Evolutionary conservation across 2,329 filamentous ascomycete species (phyloP), one percentile per base, ranked within the genome.

Genomic region (Aspergillus fumigatus): DNA sequence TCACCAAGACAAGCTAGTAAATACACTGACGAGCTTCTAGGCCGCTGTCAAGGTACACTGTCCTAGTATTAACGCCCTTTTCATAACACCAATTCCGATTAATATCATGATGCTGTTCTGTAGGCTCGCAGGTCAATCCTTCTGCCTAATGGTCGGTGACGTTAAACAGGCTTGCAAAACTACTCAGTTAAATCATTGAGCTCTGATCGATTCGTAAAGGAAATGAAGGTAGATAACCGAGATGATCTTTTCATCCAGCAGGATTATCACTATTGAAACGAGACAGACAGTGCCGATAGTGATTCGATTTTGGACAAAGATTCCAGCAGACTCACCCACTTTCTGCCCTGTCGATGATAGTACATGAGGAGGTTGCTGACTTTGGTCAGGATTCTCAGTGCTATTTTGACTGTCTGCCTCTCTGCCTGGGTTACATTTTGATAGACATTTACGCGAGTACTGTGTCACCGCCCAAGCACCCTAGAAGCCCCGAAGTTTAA

Each of bases 401-500:
- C 32, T 38, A 38, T 38, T 38, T 14, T 38, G 32, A 14, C 14
- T 17, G 32, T 38, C 32, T 38, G 14, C 32, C 32, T 35, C 14
- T 35, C 11, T 35, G 6, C 32, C 5, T 38, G 32, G 32, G 14
- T 38, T 38, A 35, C 11, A 17, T 35, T 35, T 17, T 17, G 32
- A 7, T 35, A 35, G 47, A 48, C 48, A 35, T 47, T 5, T 14
- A 35, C 14, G 17, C 4, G 4, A 14, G 32, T 35, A 4, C 17
- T 35, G 32, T 35, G 11, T 35, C 32, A 35, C 14, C 14, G 32
- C 14, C 32, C 25, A 52, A 48, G 47, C 41, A 32, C 26, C 26
- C 17, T n/a, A 17, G 29, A 50, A 54, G 23, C 29, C 41, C 26
- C 21, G 27, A 51, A 57, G 49, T 51, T 51, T 52, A 54, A 51